Base-by-base conservation (phyloP, 177 flowering plant species). In the Vitis hybrid region DNA sequence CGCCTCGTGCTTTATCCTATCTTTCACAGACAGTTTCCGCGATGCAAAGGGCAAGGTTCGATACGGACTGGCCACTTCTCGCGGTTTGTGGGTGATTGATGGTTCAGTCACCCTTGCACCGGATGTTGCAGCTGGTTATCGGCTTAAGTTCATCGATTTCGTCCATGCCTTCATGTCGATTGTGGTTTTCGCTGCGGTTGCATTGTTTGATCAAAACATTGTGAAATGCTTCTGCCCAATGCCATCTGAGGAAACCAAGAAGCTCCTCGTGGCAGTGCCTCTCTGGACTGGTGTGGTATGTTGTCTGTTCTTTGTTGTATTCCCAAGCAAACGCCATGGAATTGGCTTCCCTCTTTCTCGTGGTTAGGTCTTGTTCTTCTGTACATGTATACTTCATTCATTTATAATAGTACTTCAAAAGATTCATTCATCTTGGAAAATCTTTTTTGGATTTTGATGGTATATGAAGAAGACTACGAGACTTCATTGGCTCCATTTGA, bases 21-120 rank as follows among this genome's bases (percentile, higher is more conserved):
- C 80, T 33, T 84, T 89, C 77, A 86, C 87, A 2, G 90, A 89
- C 70, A 89, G 90, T 66, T 70, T 86, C 57, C 59, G 85, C n/a
- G 91, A 86, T 60, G 74, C 62, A 5, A 60, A 75, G 19, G 89
- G 88, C 2, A 86, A 88, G 64, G 85, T 88, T 11, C 66, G 83
- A 3, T 80, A 88, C 57, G 91, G 88, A 0, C 5, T 85, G n/a
- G 87, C 85, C 3, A 83, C 88, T 0, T 60, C 58, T 19, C 59
- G 61, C 0, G 87, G 89, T 3, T 33, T 86, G 51, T 80, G 84
- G 83, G 76, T 84, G 13, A 52, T 82, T 55, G 87, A 83, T 33
- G 78, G 81, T 1, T 29, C 72, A 5, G 64, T 68, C 9, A 49
- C 9, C 11, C 66, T 84, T 61, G 2, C 67, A 6, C 59, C 71